Percentiles rank a stretch among this genome's conserved stretches.
Conservation (phyloP, 1,284 basidiomycete species). For the Malassezia brasiliensis region DNA sequence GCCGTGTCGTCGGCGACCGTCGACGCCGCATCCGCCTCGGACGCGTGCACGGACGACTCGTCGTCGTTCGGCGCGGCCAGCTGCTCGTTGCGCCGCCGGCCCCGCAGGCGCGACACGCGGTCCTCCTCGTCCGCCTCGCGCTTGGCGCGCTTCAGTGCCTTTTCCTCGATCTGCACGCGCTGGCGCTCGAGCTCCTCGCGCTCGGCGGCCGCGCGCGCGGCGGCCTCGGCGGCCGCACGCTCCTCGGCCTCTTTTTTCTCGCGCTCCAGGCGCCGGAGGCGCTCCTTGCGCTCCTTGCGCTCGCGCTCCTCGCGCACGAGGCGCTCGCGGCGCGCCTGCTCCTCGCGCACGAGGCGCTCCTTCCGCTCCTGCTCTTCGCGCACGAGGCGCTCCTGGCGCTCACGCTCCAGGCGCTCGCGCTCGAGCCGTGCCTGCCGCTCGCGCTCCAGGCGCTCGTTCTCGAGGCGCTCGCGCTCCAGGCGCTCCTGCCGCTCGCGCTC, state of each 20-base stretch:
- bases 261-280: constrained; percentile 3
- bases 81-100: constrained; percentile 3
- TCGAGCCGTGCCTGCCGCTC: constrained; percentile 18
- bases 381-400: constrained; percentile 21
- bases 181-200: constrained; percentile 5
- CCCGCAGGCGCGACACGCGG: constrained; percentile 1
- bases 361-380: constrained; percentile 18
- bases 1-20: background rate
- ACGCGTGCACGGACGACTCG: constrained; percentile 9
- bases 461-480: constrained; percentile 15
- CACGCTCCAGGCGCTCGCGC: constrained; percentile 7
- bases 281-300: background rate
- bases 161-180: constrained; percentile 12
- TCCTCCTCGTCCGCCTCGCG: constrained; percentile 19
- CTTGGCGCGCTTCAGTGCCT: constrained; percentile 13
- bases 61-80: background rate
- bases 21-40: constrained; percentile 4
- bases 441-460: constrained; percentile 16
- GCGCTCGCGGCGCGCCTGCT: constrained; percentile 13
- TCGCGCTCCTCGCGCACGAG: constrained; percentile 18
- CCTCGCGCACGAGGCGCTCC: constrained; percentile 17
- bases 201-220: background rate
- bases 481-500: constrained; percentile 20
- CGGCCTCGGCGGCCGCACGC: constrained; percentile 1
- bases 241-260: background rate